Evolutionary conservation across 192 early-diverging fungal genomes (phyloP).

Genomic region (Cetraspora pellucida): DNA sequence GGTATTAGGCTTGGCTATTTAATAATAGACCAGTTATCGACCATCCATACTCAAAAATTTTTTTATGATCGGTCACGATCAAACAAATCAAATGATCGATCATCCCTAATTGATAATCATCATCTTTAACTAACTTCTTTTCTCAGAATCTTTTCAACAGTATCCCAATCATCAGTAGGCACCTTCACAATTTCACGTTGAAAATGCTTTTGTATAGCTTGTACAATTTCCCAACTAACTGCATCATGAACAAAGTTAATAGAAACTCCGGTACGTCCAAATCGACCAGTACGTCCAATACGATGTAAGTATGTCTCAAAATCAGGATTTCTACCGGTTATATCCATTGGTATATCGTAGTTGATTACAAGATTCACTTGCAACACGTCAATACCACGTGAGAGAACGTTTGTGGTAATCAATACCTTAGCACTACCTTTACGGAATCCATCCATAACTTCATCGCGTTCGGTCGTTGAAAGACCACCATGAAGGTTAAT

Average conservation of each 20-base stretch:
- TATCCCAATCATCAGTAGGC: conserved; percentile 79
- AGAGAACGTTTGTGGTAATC: conserved; percentile 95
- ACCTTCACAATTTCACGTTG: conserved; percentile 76
- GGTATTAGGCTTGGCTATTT: no score
- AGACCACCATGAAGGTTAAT: conserved; percentile 84
- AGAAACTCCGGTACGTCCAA: conserved; percentile 90
- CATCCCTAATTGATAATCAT: no score
- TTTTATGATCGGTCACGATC: no score
- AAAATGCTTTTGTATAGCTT: conserved; percentile 82
- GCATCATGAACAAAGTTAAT: conserved; percentile 94
- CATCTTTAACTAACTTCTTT: conserved; percentile 74
- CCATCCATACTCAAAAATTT: no score
- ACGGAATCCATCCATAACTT: conserved; percentile 92
- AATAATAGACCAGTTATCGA: no score
- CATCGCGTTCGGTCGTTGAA: conserved; percentile 78
- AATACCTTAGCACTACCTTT: conserved; percentile 88
- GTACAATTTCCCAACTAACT: conserved; percentile 74
- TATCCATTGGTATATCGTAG: conserved; percentile 89
- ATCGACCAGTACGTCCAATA: conserved; percentile 96
- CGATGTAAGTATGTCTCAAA: conserved; percentile 96
- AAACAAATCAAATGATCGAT: no score
- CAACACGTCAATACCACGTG: conserved; percentile 96
- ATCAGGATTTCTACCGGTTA: conserved; percentile 64
- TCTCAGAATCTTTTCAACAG: conserved; percentile 86
- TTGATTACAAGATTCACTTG: conserved; percentile 97